phyloP scores from a whole-genome alignment of 768 basidiomycete species.

The Kwoniella dejecticola region DNA sequence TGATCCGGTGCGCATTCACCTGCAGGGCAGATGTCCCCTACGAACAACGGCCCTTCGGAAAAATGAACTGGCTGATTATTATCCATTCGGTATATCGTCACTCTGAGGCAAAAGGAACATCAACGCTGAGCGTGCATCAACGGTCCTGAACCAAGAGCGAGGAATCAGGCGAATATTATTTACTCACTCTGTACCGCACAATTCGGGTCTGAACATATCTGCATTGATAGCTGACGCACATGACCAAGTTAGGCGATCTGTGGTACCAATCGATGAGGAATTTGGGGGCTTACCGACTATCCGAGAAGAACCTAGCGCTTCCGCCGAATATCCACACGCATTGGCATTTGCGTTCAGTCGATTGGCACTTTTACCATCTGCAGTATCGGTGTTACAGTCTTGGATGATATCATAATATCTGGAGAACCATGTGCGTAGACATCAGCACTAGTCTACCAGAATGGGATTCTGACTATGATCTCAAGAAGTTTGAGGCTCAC shows the following conservation, averaged over 20 bases:
- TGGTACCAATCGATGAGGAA: no score
- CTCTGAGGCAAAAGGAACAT: neutral
- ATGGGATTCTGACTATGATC: no score
- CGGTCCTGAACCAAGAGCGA: neutral
- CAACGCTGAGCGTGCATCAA: neutral
- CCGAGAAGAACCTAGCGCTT: neutral
- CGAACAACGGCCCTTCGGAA: neutral
- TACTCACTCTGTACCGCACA: conserved; percentile 4
- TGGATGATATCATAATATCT: conserved; percentile 17
- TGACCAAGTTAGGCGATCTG: neutral
- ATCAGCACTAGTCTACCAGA: neutral
- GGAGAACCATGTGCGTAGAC: no score
- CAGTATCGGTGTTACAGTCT: neutral
- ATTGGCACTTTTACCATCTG: neutral
- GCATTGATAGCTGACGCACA: neutral
- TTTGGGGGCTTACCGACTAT: neutral
- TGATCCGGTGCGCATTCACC: neutral
- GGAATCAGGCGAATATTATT: neutral
- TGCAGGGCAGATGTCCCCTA: conserved; percentile 2
- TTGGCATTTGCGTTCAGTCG: neutral
- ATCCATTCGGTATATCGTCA: neutral
- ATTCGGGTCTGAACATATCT: neutral
- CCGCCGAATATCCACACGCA: conserved; percentile 1
- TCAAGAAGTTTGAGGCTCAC: neutral
- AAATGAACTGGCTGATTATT: conserved; percentile 1